A percentile compares a stretch with the other conserved stretches of the same genome.
Evolutionary conservation across 768 basidiomycete species (phyloP).

Genomic region (Mycena albidolilacea): DNA sequence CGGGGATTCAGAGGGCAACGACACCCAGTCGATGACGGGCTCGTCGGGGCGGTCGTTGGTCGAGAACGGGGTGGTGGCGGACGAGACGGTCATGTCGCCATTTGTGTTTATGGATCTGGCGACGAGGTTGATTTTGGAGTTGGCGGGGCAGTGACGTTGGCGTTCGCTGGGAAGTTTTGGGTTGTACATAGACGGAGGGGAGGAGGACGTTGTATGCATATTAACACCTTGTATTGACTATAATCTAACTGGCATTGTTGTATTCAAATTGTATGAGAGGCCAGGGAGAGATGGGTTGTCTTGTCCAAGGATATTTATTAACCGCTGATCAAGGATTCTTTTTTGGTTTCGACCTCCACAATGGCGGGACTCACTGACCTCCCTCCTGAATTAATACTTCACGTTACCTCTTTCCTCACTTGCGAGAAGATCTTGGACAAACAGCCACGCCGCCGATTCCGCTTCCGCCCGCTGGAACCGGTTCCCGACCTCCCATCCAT

Average conservation of each 20-base stretch:
- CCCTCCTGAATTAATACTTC: neutral
- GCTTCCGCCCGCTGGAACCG: no score
- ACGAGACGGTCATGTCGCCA: slow-evolving; percentile 84
- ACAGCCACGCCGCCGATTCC: neutral
- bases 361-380: neutral
- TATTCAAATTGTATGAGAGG: neutral
- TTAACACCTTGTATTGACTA: slow-evolving; percentile 7
- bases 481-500: slow-evolving; percentile 3
- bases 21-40: slow-evolving; percentile 45
- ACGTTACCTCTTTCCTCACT: neutral
- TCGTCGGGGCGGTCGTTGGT: slow-evolving; percentile 67
- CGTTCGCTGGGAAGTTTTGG: neutral
- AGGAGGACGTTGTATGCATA: slow-evolving; percentile 9
- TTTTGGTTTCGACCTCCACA: neutral
- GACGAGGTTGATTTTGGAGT: slow-evolving; percentile 92
- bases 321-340: no score
- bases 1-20: slow-evolving; percentile 66
- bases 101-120: slow-evolving; percentile 98
- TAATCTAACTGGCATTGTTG: neutral
- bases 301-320: no score
- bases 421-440: neutral
- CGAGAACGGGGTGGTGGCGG: slow-evolving; percentile 59
- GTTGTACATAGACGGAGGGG: neutral
- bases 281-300: no score
- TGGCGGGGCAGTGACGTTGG: slow-evolving; percentile 71